A percentile compares a stretch with the other conserved stretches of the same genome.
phyloP scores from a whole-genome alignment of 2,329 filamentous ascomycete genomes.

The Aspergillus cejpii region DNA sequence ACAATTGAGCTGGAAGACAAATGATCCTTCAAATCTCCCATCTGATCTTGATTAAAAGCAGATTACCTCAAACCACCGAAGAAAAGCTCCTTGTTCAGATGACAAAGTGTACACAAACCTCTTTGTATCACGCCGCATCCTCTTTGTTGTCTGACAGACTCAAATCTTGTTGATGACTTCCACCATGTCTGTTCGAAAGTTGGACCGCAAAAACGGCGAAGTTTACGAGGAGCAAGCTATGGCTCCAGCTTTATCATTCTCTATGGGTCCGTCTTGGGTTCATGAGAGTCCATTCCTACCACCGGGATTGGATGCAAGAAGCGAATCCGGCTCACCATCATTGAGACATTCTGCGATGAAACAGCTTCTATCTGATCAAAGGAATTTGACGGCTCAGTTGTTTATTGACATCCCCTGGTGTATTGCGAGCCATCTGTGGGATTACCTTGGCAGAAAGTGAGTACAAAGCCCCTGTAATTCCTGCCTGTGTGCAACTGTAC shows the following conservation, averaged over 20 bases:
- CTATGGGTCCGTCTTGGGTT: slow-evolving; percentile 31
- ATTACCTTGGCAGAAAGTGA: slow-evolving; percentile 33
- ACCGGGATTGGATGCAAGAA: slow-evolving; percentile 21
- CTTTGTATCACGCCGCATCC: too few relatives aligned
- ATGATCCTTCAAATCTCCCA: too few relatives aligned
- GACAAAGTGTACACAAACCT: too few relatives aligned
- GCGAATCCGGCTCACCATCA: slow-evolving; percentile 24
- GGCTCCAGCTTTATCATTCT: slow-evolving; percentile 1
- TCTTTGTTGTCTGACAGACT: background rate
- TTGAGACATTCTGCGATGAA: slow-evolving; percentile 33
- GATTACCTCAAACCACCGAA: too few relatives aligned
- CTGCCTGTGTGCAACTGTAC: background rate
- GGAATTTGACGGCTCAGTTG: slow-evolving; percentile 28
- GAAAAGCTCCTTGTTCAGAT: too few relatives aligned
- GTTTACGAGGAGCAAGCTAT: slow-evolving; percentile 12
- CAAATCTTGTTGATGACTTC: background rate
- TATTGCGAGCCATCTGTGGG: slow-evolving; percentile 38
- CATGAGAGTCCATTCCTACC: slow-evolving; percentile 36
- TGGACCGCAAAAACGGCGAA: slow-evolving; percentile 13
- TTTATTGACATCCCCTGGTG: slow-evolving; percentile 38
- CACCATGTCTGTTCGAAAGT: background rate
- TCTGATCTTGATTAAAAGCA: too few relatives aligned
- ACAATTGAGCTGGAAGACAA: background rate
- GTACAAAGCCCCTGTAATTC: slow-evolving; percentile 6
- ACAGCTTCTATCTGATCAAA: slow-evolving; percentile 32